Conservation (phyloP, 1,284 basidiomycete species). For the Sanguinoderma infundibulare region DNA sequence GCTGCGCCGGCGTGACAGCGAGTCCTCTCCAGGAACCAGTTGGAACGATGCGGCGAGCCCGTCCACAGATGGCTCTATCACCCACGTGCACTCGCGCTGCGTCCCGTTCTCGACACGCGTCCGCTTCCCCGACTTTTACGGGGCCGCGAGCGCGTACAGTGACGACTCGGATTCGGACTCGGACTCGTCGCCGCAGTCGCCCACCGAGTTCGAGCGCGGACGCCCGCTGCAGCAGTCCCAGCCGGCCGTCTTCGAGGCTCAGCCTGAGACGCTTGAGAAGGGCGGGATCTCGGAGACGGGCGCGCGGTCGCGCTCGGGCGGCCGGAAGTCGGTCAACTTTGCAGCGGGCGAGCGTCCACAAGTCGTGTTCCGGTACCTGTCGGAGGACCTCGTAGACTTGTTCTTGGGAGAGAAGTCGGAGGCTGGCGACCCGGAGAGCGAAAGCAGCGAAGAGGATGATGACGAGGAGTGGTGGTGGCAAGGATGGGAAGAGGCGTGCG, state of each 20-base stretch:
- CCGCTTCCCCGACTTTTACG: constrained; percentile 22
- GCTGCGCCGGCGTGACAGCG: constrained; percentile 22
- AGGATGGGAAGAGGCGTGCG: constrained; percentile 30
- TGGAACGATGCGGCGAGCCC: constrained; percentile 1
- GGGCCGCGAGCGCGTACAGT: constrained; percentile 16
- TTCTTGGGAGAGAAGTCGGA: constrained; percentile 13
- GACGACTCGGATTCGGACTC: constrained; percentile 17
- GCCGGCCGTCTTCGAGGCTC: constrained; percentile 19
- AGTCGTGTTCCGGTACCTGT: constrained; percentile 31
- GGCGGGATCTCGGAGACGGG: constrained; percentile 5
- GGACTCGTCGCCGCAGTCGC: constrained; percentile 11
- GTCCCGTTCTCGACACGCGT: constrained; percentile 27
- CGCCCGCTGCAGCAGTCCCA: constrained; percentile 1
- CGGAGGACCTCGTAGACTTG: constrained; percentile 22
- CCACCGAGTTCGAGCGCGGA: constrained; percentile 12
- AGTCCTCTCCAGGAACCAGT: constrained; percentile 11
- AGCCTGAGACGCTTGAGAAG: constrained; percentile 16
- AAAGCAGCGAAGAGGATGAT: constrained; percentile 10
- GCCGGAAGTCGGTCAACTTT: constrained; percentile 30
- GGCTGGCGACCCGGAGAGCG: background rate
- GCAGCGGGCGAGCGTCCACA: constrained; percentile 20
- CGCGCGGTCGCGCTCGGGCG: constrained; percentile 5
- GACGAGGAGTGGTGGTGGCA: constrained; percentile 32
- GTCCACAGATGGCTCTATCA: constrained; percentile 6
- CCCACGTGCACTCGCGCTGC: constrained; percentile 30